Evolutionary conservation across 2,329 filamentous ascomycete genomes (phyloP).

Genomic region (Monosporascus sp.): DNA sequence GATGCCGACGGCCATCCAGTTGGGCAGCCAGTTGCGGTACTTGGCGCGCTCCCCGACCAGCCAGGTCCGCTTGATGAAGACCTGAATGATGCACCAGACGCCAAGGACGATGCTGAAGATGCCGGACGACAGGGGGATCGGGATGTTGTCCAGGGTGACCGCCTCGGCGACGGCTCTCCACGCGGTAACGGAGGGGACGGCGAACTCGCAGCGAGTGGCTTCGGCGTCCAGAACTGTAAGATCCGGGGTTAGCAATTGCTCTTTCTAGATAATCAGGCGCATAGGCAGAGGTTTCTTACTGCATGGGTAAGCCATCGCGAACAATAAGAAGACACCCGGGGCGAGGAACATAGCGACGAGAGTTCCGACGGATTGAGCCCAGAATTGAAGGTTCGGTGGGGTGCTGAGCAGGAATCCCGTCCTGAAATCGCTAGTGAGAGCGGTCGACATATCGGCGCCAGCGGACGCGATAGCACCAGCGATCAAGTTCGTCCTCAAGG

Average conservation of each 20-base stretch:
- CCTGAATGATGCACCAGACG: constrained; percentile 44
- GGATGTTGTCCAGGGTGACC: constrained; percentile 51
- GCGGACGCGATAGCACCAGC: constrained; percentile 54
- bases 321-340: constrained; percentile 58
- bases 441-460: constrained; percentile 48
- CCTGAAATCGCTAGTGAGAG: constrained; percentile 59
- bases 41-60: constrained; percentile 48
- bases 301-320: constrained; percentile 64
- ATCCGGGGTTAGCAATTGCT: too few species aligned
- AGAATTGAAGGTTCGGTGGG: constrained; percentile 60
- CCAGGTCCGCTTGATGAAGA: constrained; percentile 49
- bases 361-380: constrained; percentile 58
- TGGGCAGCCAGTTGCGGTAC: constrained; percentile 51
- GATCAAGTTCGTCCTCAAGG: constrained; percentile 61
- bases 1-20: constrained; percentile 57
- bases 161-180: constrained; percentile 62
- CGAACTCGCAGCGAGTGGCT: constrained; percentile 51
- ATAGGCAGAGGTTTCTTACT: constrained; percentile 17
- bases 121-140: constrained; percentile 48
- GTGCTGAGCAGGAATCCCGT: constrained; percentile 63
- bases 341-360: constrained; percentile 62
- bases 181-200: constrained; percentile 57
- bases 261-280: too few species aligned
- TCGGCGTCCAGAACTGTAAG: constrained; percentile 39
- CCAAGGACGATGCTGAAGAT: constrained; percentile 55